Evolutionary conservation across 768 basidiomycete species (phyloP).

Genomic region (Auricularia sp.): DNA sequence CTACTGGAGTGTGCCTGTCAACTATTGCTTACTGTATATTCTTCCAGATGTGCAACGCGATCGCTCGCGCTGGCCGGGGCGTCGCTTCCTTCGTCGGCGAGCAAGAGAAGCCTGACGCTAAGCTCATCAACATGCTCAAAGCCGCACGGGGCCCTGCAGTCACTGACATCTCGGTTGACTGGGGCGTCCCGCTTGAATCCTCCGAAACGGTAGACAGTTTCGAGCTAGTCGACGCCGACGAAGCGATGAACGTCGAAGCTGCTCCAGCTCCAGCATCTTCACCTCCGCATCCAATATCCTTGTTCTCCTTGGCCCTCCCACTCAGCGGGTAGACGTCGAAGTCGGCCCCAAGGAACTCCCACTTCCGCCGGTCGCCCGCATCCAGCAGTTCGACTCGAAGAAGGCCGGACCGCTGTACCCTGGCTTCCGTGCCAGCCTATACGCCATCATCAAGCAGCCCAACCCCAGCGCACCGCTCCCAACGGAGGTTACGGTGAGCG

Average conservation of each 20-base stretch:
- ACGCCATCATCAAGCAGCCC: slow-evolving; percentile 10
- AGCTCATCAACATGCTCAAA: slow-evolving; percentile 40
- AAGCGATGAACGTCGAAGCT: not conserved
- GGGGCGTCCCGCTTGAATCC: slow-evolving; percentile 21
- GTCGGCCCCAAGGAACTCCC: slow-evolving; percentile 1
- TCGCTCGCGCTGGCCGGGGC: slow-evolving; percentile 47
- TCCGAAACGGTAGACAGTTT: slow-evolving; percentile 6
- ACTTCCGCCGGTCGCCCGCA: slow-evolving; percentile 7
- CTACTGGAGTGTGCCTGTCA: not conserved
- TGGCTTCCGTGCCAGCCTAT: slow-evolving; percentile 11
- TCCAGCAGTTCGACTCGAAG: slow-evolving; percentile 8
- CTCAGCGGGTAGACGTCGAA: not conserved
- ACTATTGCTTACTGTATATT: not conserved
- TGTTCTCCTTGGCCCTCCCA: not conserved
- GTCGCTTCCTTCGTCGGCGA: slow-evolving; percentile 36
- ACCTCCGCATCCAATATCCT: not conserved
- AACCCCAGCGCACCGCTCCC: not conserved
- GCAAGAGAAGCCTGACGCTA: slow-evolving; percentile 38
- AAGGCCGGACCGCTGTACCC: slow-evolving; percentile 3
- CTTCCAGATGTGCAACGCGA: slow-evolving; percentile 33
- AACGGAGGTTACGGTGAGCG: not conserved
- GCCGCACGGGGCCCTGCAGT: slow-evolving; percentile 42
- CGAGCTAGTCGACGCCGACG: slow-evolving; percentile 5
- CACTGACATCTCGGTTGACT: slow-evolving; percentile 38
- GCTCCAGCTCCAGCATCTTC: not conserved